phyloP scores from a whole-genome alignment of 2,329 filamentous ascomycete genomes.

The Ceratocystis albifundus region DNA sequence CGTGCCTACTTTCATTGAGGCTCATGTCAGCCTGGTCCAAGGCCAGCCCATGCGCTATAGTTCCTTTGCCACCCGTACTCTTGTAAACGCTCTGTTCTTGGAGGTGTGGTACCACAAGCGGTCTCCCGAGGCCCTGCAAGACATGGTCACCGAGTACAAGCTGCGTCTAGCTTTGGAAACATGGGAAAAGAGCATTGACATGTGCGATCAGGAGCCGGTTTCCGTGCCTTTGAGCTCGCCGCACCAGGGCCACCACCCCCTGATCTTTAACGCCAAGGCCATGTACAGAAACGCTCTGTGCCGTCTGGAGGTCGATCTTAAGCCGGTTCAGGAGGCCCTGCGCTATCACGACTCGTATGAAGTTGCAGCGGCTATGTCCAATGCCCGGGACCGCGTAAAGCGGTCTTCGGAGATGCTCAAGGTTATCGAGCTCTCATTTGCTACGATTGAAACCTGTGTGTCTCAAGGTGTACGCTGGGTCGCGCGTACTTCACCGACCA shows the following conservation, averaged over 20 bases:
- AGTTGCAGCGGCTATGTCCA: constrained; percentile 91
- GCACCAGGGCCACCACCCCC: constrained; percentile 76
- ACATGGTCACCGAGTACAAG: constrained; percentile 97
- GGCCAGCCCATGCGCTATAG: constrained; percentile 85
- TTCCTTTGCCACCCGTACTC: constrained; percentile 89
- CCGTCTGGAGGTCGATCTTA: constrained; percentile 86
- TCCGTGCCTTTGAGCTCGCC: constrained; percentile 84
- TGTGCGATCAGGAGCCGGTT: constrained; percentile 83
- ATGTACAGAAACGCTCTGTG: constrained; percentile 90
- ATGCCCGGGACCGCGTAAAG: constrained; percentile 85
- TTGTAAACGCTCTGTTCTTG: constrained; percentile 97
- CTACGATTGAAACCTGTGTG: constrained; percentile 93
- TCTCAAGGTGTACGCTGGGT: constrained; percentile 94
- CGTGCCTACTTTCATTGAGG: constrained; percentile 78
- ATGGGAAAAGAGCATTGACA: constrained; percentile 93
- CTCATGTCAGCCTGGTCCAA: constrained; percentile 91
- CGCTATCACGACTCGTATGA: constrained; percentile 96
- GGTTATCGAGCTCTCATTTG: constrained; percentile 94
- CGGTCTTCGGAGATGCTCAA: constrained; percentile 96
- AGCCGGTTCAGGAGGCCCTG: constrained; percentile 88
- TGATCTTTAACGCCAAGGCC: constrained; percentile 97
- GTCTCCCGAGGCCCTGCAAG: constrained; percentile 91
- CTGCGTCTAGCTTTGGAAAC: constrained; percentile 88
- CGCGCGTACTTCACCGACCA: constrained; percentile 90
- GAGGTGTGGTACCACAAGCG: constrained; percentile 99